Evolutionary conservation across 2,329 filamentous ascomycete genomes (phyloP), one percentile per base, ranked within the genome.

Genomic region (Gaeumannomyces sp.): DNA sequence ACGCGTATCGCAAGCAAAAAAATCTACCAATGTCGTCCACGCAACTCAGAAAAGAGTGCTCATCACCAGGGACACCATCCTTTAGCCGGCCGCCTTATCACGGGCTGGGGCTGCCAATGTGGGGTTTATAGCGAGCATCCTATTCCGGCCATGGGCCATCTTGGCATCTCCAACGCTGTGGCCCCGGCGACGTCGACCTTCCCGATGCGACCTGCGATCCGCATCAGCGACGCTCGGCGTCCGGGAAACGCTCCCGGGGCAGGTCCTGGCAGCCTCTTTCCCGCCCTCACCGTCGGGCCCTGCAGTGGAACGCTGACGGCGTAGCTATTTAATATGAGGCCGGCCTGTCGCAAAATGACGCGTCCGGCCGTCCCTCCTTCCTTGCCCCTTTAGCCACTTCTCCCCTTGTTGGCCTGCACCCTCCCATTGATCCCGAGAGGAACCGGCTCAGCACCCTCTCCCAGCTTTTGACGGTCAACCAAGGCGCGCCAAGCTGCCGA

Each of bases 251-350:
- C 7, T 5, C 45, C 45, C 45, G 45, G 45, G 11, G 19, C 45
- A n/a, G 45, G 19, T 53, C 45, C 19, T n/a, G 45, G 4, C 45
- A 53, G 22, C 45, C 16, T 45, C 22, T 16, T 16, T 6, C 7
- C 57, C 27, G 25, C 14, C 57, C 28, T 25, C 16, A 28, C 57
- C 45, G 38, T n/a, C 45, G 22, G 45, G n/a, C 2, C 22, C 45
- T 53, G 57, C 57, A 59, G 57, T 59, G 28, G 25, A 59, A 59
- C 57, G 25, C 57, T 28, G 57, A 59, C 57, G 57, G 57, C 28
- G 57, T 2, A 29, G 16, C 57, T 27, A 16, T 16, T 28, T 29
- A 58, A 25, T 58, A 27, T 28, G 57, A 14, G 57, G 28, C 25
- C 57, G 28, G 57, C 57, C 25, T 27, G 56, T 14, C 57, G 27